Percentiles rank a stretch among this genome's conserved stretches.
phyloP scores from a whole-genome alignment of 1,284 basidiomycete genomes.

The Boletus semigastroideus region DNA sequence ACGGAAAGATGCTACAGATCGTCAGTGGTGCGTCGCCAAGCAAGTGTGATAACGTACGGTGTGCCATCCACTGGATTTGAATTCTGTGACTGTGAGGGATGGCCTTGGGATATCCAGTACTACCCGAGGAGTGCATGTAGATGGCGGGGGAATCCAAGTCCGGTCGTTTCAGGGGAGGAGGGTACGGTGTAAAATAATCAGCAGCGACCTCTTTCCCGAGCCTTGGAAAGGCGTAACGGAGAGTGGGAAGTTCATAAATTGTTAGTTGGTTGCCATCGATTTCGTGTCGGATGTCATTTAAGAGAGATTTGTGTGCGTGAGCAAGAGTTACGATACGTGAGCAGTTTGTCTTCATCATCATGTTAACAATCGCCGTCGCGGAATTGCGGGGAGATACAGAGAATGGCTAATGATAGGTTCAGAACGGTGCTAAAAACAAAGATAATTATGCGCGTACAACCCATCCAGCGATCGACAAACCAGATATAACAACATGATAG shows the following conservation, averaged over 20 bases:
- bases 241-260: constrained; percentile 28
- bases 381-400: background rate
- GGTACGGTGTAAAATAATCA: constrained; percentile 28
- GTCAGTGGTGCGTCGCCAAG: no score
- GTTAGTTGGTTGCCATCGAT: background rate
- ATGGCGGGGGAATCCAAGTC: constrained; percentile 11
- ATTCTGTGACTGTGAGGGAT: constrained; percentile 23
- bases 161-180: constrained; percentile 5
- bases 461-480: background rate
- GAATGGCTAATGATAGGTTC: background rate
- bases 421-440: background rate
- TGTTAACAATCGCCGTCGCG: background rate
- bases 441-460: background rate
- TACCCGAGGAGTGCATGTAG: constrained; percentile 36
- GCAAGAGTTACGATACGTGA: background rate
- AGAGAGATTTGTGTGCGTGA: constrained; percentile 18
- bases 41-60: no score
- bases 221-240: constrained; percentile 8
- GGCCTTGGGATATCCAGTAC: constrained; percentile 34
- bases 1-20: no score
- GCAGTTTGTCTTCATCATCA: constrained; percentile 3
- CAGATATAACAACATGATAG: background rate
- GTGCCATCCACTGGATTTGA: background rate
- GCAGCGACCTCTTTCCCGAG: constrained; percentile 26
- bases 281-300: constrained; percentile 17